These are phyloP conservation scores for Xylaria sp. DNA, from an alignment of 2,329 filamentous ascomycete genomes.

Conservation along the genomic window DNA sequence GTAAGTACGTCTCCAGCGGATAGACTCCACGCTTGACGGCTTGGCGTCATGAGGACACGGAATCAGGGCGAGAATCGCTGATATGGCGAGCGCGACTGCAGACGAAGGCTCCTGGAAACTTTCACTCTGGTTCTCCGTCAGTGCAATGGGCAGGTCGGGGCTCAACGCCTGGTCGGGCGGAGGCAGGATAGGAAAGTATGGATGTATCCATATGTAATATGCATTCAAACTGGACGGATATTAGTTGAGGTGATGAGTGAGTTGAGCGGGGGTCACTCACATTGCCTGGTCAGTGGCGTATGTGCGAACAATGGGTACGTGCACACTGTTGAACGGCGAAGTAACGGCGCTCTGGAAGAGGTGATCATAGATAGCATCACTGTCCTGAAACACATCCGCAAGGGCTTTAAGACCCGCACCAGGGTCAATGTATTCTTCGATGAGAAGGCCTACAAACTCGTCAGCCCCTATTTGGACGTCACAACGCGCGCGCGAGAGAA, in stretches of 20 bases:
- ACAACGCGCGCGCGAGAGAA: neutral
- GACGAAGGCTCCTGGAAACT: conserved; percentile 38
- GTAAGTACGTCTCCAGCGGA: conserved; percentile 41
- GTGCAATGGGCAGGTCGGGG: conserved; percentile 31
- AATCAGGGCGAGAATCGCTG: conserved; percentile 44
- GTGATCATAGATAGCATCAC: conserved; percentile 44
- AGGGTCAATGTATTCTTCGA: conserved; percentile 41
- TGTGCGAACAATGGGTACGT: conserved; percentile 36
- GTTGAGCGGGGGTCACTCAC: conserved; percentile 28
- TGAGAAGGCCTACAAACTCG: conserved; percentile 19
- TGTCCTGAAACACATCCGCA: conserved; percentile 42
- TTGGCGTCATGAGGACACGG: conserved; percentile 39
- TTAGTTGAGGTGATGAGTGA: conserved; percentile 5
- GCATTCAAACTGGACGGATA: conserved; percentile 37
- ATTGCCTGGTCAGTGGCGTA: conserved; percentile 38
- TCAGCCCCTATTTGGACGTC: conserved; percentile 6
- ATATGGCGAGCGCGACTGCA: conserved; percentile 42
- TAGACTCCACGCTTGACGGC: conserved; percentile 35
- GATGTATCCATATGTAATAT: conserved; percentile 49
- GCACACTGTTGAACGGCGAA: conserved; percentile 13
- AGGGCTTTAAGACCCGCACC: conserved; percentile 44
- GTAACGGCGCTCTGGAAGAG: conserved; percentile 33
- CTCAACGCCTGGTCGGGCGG: conserved; percentile 34
- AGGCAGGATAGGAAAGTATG: conserved; percentile 46
- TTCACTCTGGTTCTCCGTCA: conserved; percentile 35